Evolutionary conservation across 2,329 filamentous ascomycete species (phyloP), one percentile per base, ranked within the genome.

Genomic region (Fusarium chaquense): DNA sequence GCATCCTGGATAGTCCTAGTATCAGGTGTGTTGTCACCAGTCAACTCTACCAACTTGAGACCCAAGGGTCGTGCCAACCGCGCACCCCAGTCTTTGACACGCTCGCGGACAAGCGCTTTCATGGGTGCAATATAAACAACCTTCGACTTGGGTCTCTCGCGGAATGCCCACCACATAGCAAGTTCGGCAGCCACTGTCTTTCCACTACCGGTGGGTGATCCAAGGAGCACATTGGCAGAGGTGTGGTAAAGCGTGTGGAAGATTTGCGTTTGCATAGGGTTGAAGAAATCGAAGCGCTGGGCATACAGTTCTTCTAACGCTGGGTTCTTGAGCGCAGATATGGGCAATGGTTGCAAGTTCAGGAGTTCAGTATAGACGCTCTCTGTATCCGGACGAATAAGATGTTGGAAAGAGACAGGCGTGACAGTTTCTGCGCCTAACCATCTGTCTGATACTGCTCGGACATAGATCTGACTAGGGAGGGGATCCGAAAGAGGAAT

Each of bases 91-190:
- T 99, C 97, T 76, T 97, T 92, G 28, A 99, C 95, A 80, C 96
- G 90, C 79, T 99, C 96, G 5, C 96, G 93, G 22, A 99, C 96
- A 33, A 99, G 89, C 0, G 97, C 97, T 81, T 99, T 99, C 97
- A 99, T 99, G 0, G 97, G 97, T 3, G 96, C 96, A 77, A 99
- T 98, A 78, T 99, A 99, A 15, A 99, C 96, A 3, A 99, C 94
- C 81, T 99, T 99, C 5, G 94, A 97, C 5, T 94, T 94, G 2
- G 96, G 96, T 52, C 91, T 91, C 77, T 98, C 94, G 16, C 94
- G 90, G 81, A 99, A 98, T 4, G 96, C 95, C 94, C 94, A 98
- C 97, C 97, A 99, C 95, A 99, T 98, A 28, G 97, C 94, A 65
- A 99, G 82, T 78, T 99, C 96, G 50, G 93, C 94, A 20, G 97